phyloP scores from a whole-genome alignment of 139 green algal species.

The Spirogloea muscicola region DNA sequence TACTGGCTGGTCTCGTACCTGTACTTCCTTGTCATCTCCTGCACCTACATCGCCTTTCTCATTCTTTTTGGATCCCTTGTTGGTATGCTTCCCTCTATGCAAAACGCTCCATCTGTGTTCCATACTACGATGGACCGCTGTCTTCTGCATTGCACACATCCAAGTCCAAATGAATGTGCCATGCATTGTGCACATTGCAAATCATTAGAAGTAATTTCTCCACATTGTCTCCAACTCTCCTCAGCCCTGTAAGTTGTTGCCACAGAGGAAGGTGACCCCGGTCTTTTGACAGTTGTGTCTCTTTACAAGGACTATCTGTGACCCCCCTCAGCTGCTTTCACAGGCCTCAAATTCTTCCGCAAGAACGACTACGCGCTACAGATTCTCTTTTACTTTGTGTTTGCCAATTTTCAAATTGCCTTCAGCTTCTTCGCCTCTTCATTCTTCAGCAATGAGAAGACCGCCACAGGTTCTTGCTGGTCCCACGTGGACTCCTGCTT shows the following conservation, averaged over 20 bases:
- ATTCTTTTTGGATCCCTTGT: slow-evolving; percentile 55
- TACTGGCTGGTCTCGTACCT: slow-evolving; percentile 51
- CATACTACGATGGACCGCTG: too few species aligned
- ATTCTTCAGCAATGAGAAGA: slow-evolving; percentile 28
- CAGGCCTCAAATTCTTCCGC: slow-evolving; percentile 76
- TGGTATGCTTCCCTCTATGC: too few species aligned
- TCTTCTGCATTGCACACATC: too few species aligned
- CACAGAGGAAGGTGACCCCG: too few species aligned
- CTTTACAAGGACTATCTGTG: too few species aligned
- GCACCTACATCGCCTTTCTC: slow-evolving; percentile 76
- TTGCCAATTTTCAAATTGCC: slow-evolving; percentile 77
- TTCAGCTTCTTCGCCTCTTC: slow-evolving; percentile 65
- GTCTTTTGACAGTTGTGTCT: too few species aligned
- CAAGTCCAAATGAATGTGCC: too few species aligned
- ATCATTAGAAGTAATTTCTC: too few species aligned
- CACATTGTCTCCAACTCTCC: too few species aligned
- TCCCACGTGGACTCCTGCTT: not conserved
- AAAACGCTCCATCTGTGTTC: too few species aligned
- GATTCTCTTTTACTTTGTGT: slow-evolving; percentile 82
- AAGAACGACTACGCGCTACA: slow-evolving; percentile 64
- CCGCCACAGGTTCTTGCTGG: slow-evolving; percentile 8
- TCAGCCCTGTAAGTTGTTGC: too few species aligned
- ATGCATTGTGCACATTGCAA: too few species aligned
- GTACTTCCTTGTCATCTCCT: slow-evolving; percentile 60
- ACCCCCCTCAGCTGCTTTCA: slow-evolving; percentile 10